These are phyloP conservation scores for Phytophthora meadii DNA, from an alignment of 352 stramenopile genomes.

Conservation along the genomic window DNA sequence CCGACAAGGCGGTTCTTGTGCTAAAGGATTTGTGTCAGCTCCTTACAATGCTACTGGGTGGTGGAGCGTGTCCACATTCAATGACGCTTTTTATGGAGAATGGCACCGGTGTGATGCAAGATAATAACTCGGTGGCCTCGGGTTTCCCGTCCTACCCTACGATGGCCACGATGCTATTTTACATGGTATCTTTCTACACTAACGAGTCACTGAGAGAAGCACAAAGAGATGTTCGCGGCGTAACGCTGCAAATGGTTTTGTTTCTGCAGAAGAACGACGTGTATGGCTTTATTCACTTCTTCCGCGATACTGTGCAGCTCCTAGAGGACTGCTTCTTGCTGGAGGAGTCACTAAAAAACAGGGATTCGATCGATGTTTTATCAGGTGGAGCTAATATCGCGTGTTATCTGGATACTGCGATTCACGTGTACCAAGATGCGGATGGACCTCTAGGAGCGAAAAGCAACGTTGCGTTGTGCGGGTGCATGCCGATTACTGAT, in stretches of 20 bases:
- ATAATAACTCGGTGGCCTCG: constrained; percentile 13
- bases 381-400: constrained; percentile 39
- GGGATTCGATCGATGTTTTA: constrained; percentile 29
- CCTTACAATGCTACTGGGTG: constrained; percentile 52
- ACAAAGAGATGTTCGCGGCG: constrained; percentile 52
- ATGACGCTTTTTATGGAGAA: constrained; percentile 65
- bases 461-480: constrained; percentile 44
- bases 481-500: constrained; percentile 51
- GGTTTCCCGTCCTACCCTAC: constrained; percentile 52
- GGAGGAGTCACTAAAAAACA: constrained; percentile 51
- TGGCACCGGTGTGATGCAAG: neutral
- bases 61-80: constrained; percentile 61
- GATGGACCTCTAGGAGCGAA: constrained; percentile 56
- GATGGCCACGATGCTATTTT: constrained; percentile 73
- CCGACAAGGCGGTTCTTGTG: constrained; percentile 40
- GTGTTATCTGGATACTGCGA: constrained; percentile 65
- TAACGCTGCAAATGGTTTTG: constrained; percentile 61
- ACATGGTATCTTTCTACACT: constrained; percentile 77
- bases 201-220: constrained; percentile 44
- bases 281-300: constrained; percentile 72
- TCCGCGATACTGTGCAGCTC: constrained; percentile 58
- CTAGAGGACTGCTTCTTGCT: constrained; percentile 66
- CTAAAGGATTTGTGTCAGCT: constrained; percentile 69
- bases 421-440: constrained; percentile 69
- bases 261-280: constrained; percentile 63